Evolutionary conservation across 1,139 yeast species (phyloP).

Genomic region (Geotrichum citri-aurantii): DNA sequence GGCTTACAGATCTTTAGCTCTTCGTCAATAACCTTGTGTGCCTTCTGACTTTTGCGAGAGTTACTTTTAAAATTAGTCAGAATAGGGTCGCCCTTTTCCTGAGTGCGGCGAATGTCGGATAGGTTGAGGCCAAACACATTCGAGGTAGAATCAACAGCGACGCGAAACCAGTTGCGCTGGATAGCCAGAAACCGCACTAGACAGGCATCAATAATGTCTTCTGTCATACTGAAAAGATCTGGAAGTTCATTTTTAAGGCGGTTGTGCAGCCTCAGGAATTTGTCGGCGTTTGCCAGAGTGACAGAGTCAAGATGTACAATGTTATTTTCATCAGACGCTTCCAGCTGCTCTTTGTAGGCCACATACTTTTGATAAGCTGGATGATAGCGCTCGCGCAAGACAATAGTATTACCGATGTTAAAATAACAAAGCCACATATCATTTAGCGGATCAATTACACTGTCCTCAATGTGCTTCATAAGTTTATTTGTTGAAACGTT

Average conservation of each 20-base stretch:
- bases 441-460: constrained; percentile 27
- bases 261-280: constrained; percentile 26
- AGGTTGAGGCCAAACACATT: constrained; percentile 17
- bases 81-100: constrained; percentile 11
- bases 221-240: constrained; percentile 25
- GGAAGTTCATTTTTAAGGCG: constrained; percentile 30
- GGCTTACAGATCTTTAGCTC: constrained; percentile 4
- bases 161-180: constrained; percentile 27
- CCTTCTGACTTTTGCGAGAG: background rate
- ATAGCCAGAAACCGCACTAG: constrained; percentile 24
- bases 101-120: constrained; percentile 2
- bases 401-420: constrained; percentile 14
- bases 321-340: background rate
- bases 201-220: constrained; percentile 24
- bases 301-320: constrained; percentile 7
- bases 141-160: constrained; percentile 27
- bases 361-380: constrained; percentile 20
- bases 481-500: constrained; percentile 24
- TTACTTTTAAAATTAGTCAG: constrained; percentile 3
- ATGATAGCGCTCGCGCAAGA: constrained; percentile 14
- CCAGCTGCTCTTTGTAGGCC: constrained; percentile 18
- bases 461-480: constrained; percentile 23
- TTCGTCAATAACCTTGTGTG: constrained; percentile 4
- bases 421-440: constrained; percentile 16
- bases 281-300: constrained; percentile 20